Conservation (phyloP, 108 stramenopile genomes). For the Discostella pseudostelligera region DNA sequence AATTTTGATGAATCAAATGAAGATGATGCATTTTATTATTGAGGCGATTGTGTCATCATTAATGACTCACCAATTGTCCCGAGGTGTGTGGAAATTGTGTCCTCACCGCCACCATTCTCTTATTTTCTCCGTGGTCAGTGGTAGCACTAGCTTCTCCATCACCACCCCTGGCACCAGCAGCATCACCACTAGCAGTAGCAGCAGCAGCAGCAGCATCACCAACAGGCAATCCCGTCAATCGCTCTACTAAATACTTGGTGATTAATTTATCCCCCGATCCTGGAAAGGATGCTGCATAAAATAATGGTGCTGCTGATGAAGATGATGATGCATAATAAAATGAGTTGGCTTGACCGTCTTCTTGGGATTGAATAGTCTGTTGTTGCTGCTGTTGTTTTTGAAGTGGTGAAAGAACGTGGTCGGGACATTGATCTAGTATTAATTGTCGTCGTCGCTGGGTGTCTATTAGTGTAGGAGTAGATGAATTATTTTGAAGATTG, state of each 20-base stretch:
- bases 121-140: background rate
- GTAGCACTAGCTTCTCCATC: background rate
- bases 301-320: slow-evolving; percentile 27
- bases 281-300: slow-evolving; percentile 36
- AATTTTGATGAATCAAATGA: too few relatives aligned
- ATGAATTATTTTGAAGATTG: too few relatives aligned
- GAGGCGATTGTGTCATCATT: too few relatives aligned
- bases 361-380: too few relatives aligned
- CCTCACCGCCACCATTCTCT: slow-evolving; percentile 23
- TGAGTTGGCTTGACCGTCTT: too few relatives aligned
- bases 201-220: slow-evolving; percentile 17
- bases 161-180: background rate
- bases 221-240: slow-evolving; percentile 21
- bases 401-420: too few relatives aligned
- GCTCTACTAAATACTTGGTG: slow-evolving; percentile 30
- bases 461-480: too few relatives aligned
- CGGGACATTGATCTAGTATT: too few relatives aligned
- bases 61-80: slow-evolving; percentile 34
- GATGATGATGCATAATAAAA: slow-evolving; percentile 42
- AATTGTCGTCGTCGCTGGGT: too few relatives aligned
- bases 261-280: slow-evolving; percentile 24
- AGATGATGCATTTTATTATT: too few relatives aligned
- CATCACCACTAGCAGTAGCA: background rate
- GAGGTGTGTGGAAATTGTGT: slow-evolving; percentile 43
- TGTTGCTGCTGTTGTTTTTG: too few relatives aligned